Evolutionary conservation across 2,329 filamentous ascomycete species (phyloP).

Genomic region (Alternaria metachromatica): DNA sequence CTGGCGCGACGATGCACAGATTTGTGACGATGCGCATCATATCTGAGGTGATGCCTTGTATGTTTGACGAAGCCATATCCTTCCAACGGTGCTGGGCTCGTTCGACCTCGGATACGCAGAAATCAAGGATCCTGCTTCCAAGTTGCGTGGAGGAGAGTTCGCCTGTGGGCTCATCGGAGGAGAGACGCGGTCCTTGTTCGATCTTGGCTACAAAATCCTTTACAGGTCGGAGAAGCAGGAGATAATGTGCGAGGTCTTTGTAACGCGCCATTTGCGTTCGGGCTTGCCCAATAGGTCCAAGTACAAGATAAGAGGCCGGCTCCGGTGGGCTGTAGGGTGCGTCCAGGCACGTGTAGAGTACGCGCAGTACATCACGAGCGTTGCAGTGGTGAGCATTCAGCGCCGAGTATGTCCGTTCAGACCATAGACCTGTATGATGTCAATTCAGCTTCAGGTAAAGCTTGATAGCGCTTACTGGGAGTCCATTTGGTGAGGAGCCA

Average conservation of each 20-base stretch:
- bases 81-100: conserved; percentile 54
- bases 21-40: conserved; percentile 58
- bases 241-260: conserved; percentile 55
- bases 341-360: conserved; percentile 75
- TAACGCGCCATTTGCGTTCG: conserved; percentile 53
- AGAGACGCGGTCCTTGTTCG: background rate
- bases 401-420: conserved; percentile 71
- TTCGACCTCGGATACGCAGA: conserved; percentile 55
- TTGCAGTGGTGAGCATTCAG: conserved; percentile 69
- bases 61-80: conserved; percentile 50
- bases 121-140: conserved; percentile 51
- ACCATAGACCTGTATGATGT: conserved; percentile 49
- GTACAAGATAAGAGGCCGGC: conserved; percentile 40
- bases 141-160: conserved; percentile 31
- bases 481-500: conserved; percentile 88
- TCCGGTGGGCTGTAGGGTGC: conserved; percentile 40
- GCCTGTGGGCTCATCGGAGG: conserved; percentile 12
- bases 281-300: conserved; percentile 53
- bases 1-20: conserved; percentile 55
- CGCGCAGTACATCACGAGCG: conserved; percentile 69
- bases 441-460: conserved; percentile 3
- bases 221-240: conserved; percentile 51
- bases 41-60: conserved; percentile 57
- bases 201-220: conserved; percentile 10
- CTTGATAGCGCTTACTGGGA: conserved; percentile 65